A percentile compares a stretch with the other conserved stretches of the same genome.
These are phyloP conservation scores for Populus deltoides DNA, from an alignment of 345 rosid genomes.

Conservation along the genomic window DNA sequence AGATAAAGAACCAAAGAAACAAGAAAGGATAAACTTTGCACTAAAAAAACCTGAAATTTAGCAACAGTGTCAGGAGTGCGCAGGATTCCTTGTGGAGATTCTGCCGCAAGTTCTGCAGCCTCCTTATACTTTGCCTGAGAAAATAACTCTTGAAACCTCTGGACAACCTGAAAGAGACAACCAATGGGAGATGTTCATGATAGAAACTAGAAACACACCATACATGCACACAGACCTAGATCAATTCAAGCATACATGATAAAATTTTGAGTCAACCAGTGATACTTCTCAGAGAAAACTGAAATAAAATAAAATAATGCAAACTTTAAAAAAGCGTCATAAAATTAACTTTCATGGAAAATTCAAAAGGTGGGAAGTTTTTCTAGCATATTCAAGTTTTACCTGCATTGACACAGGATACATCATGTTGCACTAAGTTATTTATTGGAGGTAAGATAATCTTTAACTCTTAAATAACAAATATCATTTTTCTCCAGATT, in stretches of 20 bases:
- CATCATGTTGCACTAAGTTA: background rate
- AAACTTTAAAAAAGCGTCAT: background rate
- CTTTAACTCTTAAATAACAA: background rate
- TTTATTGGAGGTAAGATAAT: background rate
- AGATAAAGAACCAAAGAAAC: background rate
- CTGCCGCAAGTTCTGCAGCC: conserved; percentile 99
- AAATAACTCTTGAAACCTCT: conserved; percentile 91
- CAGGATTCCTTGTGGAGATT: conserved; percentile 92
- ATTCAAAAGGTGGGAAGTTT: background rate
- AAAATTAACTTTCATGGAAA: background rate
- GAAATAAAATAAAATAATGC: background rate
- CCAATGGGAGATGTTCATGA: background rate
- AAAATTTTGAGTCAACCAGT: background rate
- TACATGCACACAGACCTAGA: background rate
- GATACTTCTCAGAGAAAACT: background rate
- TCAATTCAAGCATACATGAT: background rate
- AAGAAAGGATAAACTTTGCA: conserved; percentile 4
- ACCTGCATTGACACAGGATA: background rate
- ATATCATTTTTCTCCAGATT: background rate
- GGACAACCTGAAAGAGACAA: conserved; percentile 62
- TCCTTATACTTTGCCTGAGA: conserved; percentile 95
- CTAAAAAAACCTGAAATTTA: conserved; percentile 72
- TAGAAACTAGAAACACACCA: background rate
- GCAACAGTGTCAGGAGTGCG: conserved; percentile 94
- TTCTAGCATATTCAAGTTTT: background rate